Evolutionary conservation across 805 yeast genomes (phyloP).

Genomic region (Yamadazyma nakazawae): DNA sequence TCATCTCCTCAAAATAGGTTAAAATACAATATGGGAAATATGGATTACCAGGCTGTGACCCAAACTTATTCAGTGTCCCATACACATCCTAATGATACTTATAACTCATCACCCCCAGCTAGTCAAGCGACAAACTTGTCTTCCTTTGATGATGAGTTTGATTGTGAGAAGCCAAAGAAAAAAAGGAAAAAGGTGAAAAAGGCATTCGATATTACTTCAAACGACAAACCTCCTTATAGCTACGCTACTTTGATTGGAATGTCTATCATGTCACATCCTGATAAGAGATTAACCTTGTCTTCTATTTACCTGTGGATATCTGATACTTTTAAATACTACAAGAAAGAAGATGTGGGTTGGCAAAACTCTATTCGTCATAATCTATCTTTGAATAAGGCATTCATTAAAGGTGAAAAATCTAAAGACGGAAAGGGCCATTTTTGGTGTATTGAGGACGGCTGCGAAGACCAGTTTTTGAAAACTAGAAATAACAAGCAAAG

Average conservation of each 20-base stretch:
- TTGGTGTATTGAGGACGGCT: constrained; percentile 87
- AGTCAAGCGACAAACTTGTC: constrained; percentile 23
- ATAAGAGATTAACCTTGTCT: constrained; percentile 38
- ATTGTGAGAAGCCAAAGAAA: constrained; percentile 16
- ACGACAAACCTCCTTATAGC: constrained; percentile 86
- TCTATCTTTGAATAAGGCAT: constrained; percentile 88
- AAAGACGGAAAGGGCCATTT: constrained; percentile 89
- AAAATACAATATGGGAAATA: neutral
- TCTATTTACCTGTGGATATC: constrained; percentile 94
- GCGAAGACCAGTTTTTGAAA: constrained; percentile 74
- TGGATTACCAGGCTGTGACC: neutral
- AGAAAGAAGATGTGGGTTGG: constrained; percentile 90
- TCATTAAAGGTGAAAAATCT: constrained; percentile 85
- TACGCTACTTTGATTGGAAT: constrained; percentile 92
- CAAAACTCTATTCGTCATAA: constrained; percentile 97
- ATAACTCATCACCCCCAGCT: constrained; percentile 13
- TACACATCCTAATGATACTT: neutral
- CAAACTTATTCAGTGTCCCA: neutral
- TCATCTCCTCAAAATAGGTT: constrained; percentile 45
- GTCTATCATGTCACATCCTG: constrained; percentile 82
- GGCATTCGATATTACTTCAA: constrained; percentile 47
- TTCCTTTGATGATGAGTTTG: constrained; percentile 10
- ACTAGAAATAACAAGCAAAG: constrained; percentile 49
- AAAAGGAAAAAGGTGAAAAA: constrained; percentile 31
- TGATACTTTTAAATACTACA: constrained; percentile 77